Conservation (phyloP, 495 filamentous ascomycete genomes). For the Penicillium herquei region DNA sequence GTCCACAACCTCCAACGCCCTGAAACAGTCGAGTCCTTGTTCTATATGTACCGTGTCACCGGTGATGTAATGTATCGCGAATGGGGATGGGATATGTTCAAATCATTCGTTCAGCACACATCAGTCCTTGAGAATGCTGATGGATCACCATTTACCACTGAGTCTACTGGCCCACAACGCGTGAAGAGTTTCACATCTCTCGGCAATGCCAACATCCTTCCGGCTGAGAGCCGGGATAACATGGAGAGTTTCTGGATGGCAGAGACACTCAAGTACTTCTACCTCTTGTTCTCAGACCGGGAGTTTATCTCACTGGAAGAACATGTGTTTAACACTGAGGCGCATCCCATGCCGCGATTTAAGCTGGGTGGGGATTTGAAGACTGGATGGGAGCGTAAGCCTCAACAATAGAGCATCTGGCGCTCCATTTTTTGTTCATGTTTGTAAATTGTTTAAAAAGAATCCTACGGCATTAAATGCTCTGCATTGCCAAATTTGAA, state of each 20-base stretch:
- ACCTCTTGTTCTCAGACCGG: slow-evolving; percentile 84
- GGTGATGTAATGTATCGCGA: slow-evolving; percentile 86
- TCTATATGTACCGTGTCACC: slow-evolving; percentile 99
- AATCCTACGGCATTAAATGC: background rate
- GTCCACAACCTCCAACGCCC: slow-evolving; percentile 93
- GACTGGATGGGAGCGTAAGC: slow-evolving; percentile 85
- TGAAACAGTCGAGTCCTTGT: slow-evolving; percentile 90
- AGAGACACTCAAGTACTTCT: slow-evolving; percentile 97
- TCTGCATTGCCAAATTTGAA: too few relatives aligned
- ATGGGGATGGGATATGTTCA: slow-evolving; percentile 99
- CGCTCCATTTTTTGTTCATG: background rate
- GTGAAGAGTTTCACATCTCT: slow-evolving; percentile 76
- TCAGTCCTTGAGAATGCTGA: slow-evolving; percentile 56
- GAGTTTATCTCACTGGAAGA: slow-evolving; percentile 82
- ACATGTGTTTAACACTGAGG: slow-evolving; percentile 93
- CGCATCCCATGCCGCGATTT: slow-evolving; percentile 87
- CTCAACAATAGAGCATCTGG: slow-evolving; percentile 11
- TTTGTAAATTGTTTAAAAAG: background rate
- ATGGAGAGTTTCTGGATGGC: slow-evolving; percentile 98
- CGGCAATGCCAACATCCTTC: slow-evolving; percentile 67
- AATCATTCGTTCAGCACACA: slow-evolving; percentile 82
- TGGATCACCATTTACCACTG: too few relatives aligned
- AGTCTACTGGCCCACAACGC: slow-evolving; percentile 5
- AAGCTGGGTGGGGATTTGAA: slow-evolving; percentile 71
- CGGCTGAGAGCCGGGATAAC: slow-evolving; percentile 66